phyloP scores from a whole-genome alignment of 805 yeast genomes.

The Candida glaebosa region DNA sequence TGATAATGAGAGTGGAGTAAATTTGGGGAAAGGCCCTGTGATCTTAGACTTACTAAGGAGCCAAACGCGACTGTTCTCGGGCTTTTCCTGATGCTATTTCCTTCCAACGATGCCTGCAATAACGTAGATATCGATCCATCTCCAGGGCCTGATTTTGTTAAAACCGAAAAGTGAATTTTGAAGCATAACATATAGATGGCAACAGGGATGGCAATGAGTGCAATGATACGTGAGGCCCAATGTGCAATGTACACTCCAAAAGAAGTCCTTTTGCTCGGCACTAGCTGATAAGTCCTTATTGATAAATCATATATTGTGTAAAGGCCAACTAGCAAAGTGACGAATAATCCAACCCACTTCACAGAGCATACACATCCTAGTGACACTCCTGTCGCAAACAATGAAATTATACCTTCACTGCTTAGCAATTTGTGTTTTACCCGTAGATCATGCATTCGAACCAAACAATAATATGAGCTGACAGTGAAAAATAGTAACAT shows the following conservation, averaged over 20 bases:
- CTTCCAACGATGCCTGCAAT: conserved; percentile 81
- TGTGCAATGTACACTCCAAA: conserved; percentile 45
- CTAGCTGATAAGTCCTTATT: conserved; percentile 39
- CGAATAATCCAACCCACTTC: conserved; percentile 80
- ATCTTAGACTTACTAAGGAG: conserved; percentile 61
- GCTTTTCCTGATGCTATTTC: conserved; percentile 60
- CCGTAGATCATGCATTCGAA: conserved; percentile 49
- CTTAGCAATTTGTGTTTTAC: conserved; percentile 33
- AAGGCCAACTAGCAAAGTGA: conserved; percentile 57
- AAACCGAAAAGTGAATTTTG: conserved; percentile 73
- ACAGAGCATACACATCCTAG: conserved; percentile 83
- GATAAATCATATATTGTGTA: conserved; percentile 54
- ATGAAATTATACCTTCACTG: conserved; percentile 48
- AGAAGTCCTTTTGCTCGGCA: conserved; percentile 11
- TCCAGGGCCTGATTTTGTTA: conserved; percentile 85
- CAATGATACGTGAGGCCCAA: conserved; percentile 66
- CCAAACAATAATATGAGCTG: conserved; percentile 30
- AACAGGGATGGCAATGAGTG: conserved; percentile 71
- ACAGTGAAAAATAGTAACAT: conserved; percentile 87
- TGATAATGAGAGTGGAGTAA: conserved; percentile 87
- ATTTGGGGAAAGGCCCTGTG: conserved; percentile 69
- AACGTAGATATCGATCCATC: conserved; percentile 88
- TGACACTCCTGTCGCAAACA: conserved; percentile 58
- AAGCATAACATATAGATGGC: conserved; percentile 68
- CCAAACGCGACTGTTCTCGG: conserved; percentile 65